Percentiles rank a stretch among this genome's conserved stretches.
Evolutionary conservation across 129 eudicot species (phyloP).

Genomic region (Glebionis coronaria): DNA sequence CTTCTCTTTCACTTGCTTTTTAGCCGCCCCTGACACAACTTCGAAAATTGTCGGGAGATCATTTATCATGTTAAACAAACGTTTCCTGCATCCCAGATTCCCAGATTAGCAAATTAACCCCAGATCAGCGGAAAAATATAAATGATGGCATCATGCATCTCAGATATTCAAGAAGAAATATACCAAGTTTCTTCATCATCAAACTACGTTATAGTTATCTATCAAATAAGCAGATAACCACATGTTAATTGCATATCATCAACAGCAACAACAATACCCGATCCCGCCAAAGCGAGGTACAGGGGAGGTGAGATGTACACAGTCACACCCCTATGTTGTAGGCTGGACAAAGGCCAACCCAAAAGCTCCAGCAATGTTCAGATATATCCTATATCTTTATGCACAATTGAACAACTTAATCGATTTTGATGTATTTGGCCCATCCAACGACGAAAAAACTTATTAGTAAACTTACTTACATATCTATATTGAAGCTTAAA

Average conservation of each 20-base stretch:
- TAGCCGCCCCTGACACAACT: constrained; percentile 55
- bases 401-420: no score
- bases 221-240: background rate
- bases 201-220: background rate
- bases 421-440: no score
- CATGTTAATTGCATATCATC: background rate
- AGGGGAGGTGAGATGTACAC: no score
- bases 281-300: no score
- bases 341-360: no score
- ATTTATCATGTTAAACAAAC: constrained; percentile 58
- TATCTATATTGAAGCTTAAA: no score
- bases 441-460: no score
- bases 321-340: no score
- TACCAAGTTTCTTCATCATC: background rate
- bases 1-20: constrained; percentile 60
- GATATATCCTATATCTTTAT: no score
- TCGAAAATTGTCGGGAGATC: constrained; percentile 58
- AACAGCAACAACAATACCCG: no score
- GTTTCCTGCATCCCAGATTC: constrained; percentile 39
- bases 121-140: background rate
- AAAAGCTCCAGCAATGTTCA: no score
- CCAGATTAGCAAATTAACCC: background rate
- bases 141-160: background rate
- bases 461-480: no score
- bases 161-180: background rate